These are phyloP conservation scores for Fermentozyma sake DNA, from an alignment of 1,139 yeast genomes.

Conservation along the genomic window DNA sequence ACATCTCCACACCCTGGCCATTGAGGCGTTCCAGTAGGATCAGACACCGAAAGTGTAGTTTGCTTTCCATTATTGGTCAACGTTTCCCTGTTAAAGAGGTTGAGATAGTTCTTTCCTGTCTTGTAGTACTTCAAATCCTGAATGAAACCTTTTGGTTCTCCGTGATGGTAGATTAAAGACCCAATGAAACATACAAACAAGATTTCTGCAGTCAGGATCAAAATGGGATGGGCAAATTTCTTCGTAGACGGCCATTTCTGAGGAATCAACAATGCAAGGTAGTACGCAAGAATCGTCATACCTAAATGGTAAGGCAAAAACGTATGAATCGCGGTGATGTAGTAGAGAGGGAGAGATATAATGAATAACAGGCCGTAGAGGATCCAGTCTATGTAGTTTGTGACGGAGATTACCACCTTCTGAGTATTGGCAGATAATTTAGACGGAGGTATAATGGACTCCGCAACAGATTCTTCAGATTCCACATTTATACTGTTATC, in stretches of 20 bases:
- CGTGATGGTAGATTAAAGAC: conserved; percentile 47
- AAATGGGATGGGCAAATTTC: conserved; percentile 65
- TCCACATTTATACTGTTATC: too few species aligned
- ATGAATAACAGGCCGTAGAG: conserved; percentile 44
- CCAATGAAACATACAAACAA: conserved; percentile 60
- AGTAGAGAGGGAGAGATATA: conserved; percentile 55
- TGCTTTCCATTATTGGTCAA: conserved; percentile 27
- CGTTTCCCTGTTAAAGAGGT: conserved; percentile 44
- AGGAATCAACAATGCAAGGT: conserved; percentile 48
- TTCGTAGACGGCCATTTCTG: conserved; percentile 42
- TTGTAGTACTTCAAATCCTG: conserved; percentile 52
- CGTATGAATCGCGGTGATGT: conserved; percentile 40
- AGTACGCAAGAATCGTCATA: conserved; percentile 54
- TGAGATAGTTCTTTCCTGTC: conserved; percentile 64
- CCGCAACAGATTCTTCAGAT: too few species aligned
- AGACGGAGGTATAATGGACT: not conserved
- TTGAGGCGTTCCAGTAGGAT: conserved; percentile 34
- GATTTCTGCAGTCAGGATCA: conserved; percentile 59
- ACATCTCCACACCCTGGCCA: conserved; percentile 86
- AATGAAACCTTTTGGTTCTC: conserved; percentile 41
- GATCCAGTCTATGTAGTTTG: conserved; percentile 53
- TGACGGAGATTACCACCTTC: conserved; percentile 34
- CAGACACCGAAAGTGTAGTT: conserved; percentile 9
- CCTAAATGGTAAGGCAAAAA: conserved; percentile 62
- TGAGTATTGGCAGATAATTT: conserved; percentile 13